Conservation (phyloP, 768 basidiomycete genomes). For the Pisolithus marmoratus region DNA sequence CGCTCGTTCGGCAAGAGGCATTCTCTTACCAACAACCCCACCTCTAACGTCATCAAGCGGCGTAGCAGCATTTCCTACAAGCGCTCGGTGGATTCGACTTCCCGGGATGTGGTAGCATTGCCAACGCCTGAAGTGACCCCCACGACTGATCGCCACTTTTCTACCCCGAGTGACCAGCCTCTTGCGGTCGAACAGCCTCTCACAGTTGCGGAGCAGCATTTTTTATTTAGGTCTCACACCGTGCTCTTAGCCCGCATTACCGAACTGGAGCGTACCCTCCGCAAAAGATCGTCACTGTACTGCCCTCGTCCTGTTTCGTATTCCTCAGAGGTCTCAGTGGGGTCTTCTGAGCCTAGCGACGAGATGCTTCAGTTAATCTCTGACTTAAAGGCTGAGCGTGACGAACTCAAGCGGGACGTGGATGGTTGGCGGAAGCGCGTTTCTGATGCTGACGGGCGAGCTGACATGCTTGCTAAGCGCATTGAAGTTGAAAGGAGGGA, state of each 20-base stretch:
- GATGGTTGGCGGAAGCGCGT: slow-evolving; percentile 83
- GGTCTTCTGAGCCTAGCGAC: slow-evolving; percentile 52
- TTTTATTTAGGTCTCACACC: slow-evolving; percentile 80
- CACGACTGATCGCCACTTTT: slow-evolving; percentile 38
- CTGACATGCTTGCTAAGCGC: slow-evolving; percentile 56
- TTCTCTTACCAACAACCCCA: slow-evolving; percentile 17
- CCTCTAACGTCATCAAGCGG: slow-evolving; percentile 32
- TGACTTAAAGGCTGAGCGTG: slow-evolving; percentile 82
- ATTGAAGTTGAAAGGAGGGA: slow-evolving; percentile 78
- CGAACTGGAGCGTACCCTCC: slow-evolving; percentile 67
- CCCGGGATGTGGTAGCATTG: slow-evolving; percentile 39
- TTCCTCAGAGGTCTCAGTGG: slow-evolving; percentile 36
- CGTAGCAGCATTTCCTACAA: slow-evolving; percentile 79
- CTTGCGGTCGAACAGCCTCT: slow-evolving; percentile 40
- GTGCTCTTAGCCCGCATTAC: slow-evolving; percentile 77
- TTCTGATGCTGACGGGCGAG: slow-evolving; percentile 66
- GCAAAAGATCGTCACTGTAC: slow-evolving; percentile 34
- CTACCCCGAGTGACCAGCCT: slow-evolving; percentile 25
- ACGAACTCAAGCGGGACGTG: slow-evolving; percentile 83
- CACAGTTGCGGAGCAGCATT: slow-evolving; percentile 74
- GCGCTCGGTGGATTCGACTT: slow-evolving; percentile 48
- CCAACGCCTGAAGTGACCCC: slow-evolving; percentile 43
- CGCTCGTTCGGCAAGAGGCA: slow-evolving; percentile 18
- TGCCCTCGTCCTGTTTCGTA: slow-evolving; percentile 47
- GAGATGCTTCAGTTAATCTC: slow-evolving; percentile 73